These are phyloP conservation scores for Limtongia smithiae DNA, from an alignment of 805 yeast species.

Conservation along the genomic window DNA sequence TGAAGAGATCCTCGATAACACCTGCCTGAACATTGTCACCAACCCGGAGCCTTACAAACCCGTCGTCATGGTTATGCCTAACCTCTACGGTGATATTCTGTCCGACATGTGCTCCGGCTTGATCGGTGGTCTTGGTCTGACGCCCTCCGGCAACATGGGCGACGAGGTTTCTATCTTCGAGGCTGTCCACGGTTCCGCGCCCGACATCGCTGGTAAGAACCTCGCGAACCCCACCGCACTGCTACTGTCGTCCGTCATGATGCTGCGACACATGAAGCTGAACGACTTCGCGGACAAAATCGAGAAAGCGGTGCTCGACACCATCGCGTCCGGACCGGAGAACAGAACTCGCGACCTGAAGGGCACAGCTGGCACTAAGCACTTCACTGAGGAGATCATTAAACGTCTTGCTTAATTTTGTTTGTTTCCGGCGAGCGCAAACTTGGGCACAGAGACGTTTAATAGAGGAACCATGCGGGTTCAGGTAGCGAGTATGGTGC, in stretches of 20 bases:
- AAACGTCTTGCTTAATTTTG: no score
- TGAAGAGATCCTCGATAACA: conserved; percentile 90
- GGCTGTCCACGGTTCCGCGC: conserved; percentile 99
- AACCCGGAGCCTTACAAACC: conserved; percentile 82
- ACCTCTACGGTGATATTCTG: conserved; percentile 98
- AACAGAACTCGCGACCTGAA: conserved; percentile 95
- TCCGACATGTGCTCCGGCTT: conserved; percentile 96
- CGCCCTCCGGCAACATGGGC: conserved; percentile 99
- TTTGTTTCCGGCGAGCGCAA: no score
- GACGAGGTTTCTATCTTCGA: conserved; percentile 95
- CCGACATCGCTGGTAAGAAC: conserved; percentile 98
- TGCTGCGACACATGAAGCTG: conserved; percentile 98
- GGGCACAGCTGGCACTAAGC: conserved; percentile 84
- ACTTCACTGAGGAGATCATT: conserved; percentile 90
- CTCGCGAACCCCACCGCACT: conserved; percentile 98
- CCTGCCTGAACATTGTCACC: conserved; percentile 83
- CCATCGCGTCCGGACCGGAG: conserved; percentile 93
- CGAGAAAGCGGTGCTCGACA: conserved; percentile 76
- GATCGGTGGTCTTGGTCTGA: conserved; percentile 97
- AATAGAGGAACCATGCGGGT: no score
- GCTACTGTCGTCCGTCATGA: conserved; percentile 93
- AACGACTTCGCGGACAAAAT: conserved; percentile 75
- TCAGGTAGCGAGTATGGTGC: no score
- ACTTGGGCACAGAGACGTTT: no score
- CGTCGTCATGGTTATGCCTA: conserved; percentile 97